Base-by-base conservation (phyloP, 2,329 filamentous ascomycete species). In the Alternaria sp. region DNA sequence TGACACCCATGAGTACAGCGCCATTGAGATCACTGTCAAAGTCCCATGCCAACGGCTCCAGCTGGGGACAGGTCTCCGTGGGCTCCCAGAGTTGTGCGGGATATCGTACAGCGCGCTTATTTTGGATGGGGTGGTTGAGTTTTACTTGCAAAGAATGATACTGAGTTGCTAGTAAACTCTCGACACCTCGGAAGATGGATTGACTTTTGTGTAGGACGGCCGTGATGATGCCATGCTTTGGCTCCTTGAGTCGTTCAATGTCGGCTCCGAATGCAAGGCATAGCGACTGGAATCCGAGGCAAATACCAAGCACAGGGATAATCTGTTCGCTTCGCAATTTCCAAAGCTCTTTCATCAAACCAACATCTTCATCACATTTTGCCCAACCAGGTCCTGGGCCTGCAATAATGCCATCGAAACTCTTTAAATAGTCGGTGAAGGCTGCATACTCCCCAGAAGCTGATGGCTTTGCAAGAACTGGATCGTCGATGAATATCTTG, bases 331-430 rank as follows among this genome's bases (percentile, higher is more conserved):
- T 82, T 2, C 81, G 77, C 14, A 94, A 80, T 48, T 79, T 78
- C 92, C 93, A 98, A 4, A 98, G 82, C 61, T 87, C 80, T 54
- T 82, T 83, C 80, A 97, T 95, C 40, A 95, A 83, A 9, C 95
- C 95, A 36, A 97, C 88, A 77, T 98, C 94, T n/a, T 81, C 79
- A 7, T 85, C 77, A 57, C 86, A 85, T 44, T 84, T 84, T 0
- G 94, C 92, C 70, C 91, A 88, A 9, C 95, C 95, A 0, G 95
- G 95, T 0, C 95, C 95, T 1, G 95, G 95, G 0, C 95, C 94
- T 64, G 92, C 91, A 49, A 98, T 90, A 23, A 97, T 87, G 39
- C 92, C 95, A 77, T 94, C 89, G 74, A 93, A 96, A 40, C 83
- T 80, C 51, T 79, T 77, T 31, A 83, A 79, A 75, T 85, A 81